Evolutionary conservation across 805 yeast genomes (phyloP).

Genomic region (Starmerella scarabaei): DNA sequence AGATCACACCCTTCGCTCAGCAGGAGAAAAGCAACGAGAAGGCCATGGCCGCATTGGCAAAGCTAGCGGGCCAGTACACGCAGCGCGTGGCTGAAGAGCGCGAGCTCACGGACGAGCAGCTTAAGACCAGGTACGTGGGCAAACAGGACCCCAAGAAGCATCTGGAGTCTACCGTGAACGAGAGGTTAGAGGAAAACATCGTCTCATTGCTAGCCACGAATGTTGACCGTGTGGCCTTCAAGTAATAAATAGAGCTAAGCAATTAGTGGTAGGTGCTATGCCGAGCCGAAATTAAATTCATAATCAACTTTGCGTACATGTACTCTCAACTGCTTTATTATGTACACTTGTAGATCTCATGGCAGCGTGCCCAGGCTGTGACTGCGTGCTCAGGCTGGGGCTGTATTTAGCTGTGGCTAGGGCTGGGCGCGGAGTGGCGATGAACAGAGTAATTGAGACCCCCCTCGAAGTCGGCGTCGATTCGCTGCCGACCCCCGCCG

Average conservation of each 20-base stretch:
- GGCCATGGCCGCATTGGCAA: constrained; percentile 66
- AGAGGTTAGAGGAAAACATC: constrained; percentile 76
- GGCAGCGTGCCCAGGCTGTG: no score
- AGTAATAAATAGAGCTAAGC: no score
- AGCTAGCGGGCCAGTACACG: constrained; percentile 78
- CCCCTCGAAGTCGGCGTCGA: neutral
- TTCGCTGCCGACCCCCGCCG: constrained; percentile 13
- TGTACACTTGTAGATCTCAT: neutral
- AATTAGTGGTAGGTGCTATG: no score
- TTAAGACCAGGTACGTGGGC: constrained; percentile 93
- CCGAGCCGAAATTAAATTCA: no score
- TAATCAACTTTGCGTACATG: no score
- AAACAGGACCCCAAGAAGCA: constrained; percentile 98
- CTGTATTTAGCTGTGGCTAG: no score
- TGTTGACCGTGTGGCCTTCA: constrained; percentile 81
- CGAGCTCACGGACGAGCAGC: constrained; percentile 73
- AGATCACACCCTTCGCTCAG: constrained; percentile 59
- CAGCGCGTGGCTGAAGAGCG: constrained; percentile 86
- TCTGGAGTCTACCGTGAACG: constrained; percentile 75
- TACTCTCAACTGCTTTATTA: neutral
- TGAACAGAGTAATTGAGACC: neutral
- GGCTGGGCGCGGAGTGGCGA: no score
- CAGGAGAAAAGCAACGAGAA: constrained; percentile 66
- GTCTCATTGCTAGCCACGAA: constrained; percentile 77
- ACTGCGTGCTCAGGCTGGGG: no score